A percentile compares a stretch with the other conserved stretches of the same genome.
Conservation (phyloP, 495 filamentous ascomycete species). For the Poronia punctata region DNA sequence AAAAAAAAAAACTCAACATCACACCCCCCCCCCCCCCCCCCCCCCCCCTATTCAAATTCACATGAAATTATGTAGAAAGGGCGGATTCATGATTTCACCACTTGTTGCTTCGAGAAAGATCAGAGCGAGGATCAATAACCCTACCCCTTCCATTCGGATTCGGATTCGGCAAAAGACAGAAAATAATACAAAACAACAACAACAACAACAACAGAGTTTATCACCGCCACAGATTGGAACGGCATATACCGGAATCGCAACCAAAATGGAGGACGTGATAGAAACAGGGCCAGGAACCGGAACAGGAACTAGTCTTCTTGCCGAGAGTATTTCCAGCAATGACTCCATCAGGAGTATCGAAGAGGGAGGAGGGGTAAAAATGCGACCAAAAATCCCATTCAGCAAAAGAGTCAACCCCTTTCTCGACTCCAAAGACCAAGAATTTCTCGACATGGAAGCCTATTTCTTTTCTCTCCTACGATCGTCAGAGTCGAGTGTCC, state of each 20-base stretch:
- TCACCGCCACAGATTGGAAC: neutral
- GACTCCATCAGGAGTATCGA: no score
- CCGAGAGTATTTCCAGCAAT: no score
- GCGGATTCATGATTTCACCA: slow-evolving; percentile 3
- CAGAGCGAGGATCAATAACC: neutral
- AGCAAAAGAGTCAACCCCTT: slow-evolving; percentile 10
- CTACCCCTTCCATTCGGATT: neutral
- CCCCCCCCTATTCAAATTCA: no score
- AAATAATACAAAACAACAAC: neutral
- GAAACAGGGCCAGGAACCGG: no score
- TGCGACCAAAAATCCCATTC: slow-evolving; percentile 11
- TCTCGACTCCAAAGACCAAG: slow-evolving; percentile 5
- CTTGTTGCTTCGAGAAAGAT: slow-evolving; percentile 3
- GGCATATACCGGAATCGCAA: no score
- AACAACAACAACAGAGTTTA: neutral
- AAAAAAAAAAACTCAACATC: no score
- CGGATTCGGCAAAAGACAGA: neutral
- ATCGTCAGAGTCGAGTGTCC: slow-evolving; percentile 7
- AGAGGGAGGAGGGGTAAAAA: neutral
- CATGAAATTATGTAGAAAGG: neutral
- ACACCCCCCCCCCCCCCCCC: no score
- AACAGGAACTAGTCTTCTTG: no score
- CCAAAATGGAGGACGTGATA: no score
- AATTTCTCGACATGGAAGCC: slow-evolving; percentile 12
- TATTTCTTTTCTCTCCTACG: slow-evolving; percentile 19